Conservation (phyloP, 2,329 filamentous ascomycete species). For the Calonectria henricotiae region DNA sequence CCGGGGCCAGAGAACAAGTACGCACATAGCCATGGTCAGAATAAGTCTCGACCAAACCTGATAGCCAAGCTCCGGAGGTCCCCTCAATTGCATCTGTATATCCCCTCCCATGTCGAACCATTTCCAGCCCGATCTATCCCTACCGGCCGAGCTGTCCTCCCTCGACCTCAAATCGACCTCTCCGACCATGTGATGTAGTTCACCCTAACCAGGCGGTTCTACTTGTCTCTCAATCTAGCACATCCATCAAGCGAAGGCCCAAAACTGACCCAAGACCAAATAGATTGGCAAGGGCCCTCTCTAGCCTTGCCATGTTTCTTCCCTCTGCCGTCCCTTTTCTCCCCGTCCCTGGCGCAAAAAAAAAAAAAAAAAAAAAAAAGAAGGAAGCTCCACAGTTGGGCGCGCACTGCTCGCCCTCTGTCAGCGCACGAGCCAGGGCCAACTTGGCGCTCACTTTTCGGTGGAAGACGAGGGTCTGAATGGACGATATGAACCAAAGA, state of each 20-base stretch:
- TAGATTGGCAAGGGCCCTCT: conserved; percentile 20
- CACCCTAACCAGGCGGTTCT: conserved; percentile 15
- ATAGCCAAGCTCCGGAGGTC: conserved; percentile 20
- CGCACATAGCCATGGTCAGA: conserved; percentile 12
- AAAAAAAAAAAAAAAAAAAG: conserved; percentile 2
- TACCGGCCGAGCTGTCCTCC: neutral
- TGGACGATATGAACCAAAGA: conserved; percentile 46
- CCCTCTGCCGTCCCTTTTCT: conserved; percentile 37
- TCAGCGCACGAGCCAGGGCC: conserved; percentile 49
- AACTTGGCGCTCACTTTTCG: conserved; percentile 48
- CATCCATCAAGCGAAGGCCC: conserved; percentile 28
- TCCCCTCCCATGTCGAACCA: conserved; percentile 15
- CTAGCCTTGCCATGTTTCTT: conserved; percentile 37
- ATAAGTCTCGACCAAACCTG: conserved; percentile 25
- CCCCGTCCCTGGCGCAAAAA: conserved; percentile 24
- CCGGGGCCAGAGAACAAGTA: conserved; percentile 15
- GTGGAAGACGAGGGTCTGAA: conserved; percentile 50
- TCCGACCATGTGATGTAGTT: conserved; percentile 15
- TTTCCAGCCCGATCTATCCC: neutral
- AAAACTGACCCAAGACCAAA: conserved; percentile 31
- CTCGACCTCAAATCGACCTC: conserved; percentile 1
- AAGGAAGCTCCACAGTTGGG: conserved; percentile 47
- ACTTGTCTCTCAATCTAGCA: conserved; percentile 36
- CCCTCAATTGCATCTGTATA: conserved; percentile 20
- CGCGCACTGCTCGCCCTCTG: conserved; percentile 53